Conservation (phyloP, 208 protist genomes). For the Balamuthia mandrillaris region DNA sequence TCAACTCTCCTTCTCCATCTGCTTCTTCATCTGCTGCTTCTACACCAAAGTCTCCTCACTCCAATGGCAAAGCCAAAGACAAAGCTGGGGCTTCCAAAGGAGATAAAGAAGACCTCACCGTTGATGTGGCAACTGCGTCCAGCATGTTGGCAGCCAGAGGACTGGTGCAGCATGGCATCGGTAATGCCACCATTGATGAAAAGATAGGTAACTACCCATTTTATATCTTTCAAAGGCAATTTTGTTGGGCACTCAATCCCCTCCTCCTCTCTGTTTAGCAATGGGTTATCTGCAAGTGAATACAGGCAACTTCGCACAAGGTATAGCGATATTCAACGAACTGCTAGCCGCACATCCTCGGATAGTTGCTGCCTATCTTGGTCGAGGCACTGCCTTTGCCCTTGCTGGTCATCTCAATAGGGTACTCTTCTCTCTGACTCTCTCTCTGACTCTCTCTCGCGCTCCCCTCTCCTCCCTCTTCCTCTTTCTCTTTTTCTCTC, state of each 20-base stretch:
- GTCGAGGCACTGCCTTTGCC: conserved; percentile 16
- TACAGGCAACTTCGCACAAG: conserved; percentile 14
- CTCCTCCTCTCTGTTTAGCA: neutral
- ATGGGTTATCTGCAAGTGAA: conserved; percentile 34
- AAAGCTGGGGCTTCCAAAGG: too few relatives aligned
- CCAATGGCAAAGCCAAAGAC: too few relatives aligned
- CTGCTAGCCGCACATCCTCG: neutral
- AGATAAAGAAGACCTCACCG: too few relatives aligned
- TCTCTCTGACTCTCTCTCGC: too few relatives aligned
- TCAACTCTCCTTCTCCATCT: too few relatives aligned
- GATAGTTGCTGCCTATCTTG: conserved; percentile 24
- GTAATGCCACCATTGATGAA: neutral
- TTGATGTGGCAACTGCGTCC: too few relatives aligned
- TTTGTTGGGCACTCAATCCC: neutral
- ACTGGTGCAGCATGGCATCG: conserved; percentile 23
- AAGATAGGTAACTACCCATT: conserved; percentile 11
- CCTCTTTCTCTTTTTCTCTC: too few relatives aligned
- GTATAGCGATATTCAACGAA: conserved; percentile 2
- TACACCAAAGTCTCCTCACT: too few relatives aligned
- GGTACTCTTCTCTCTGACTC: too few relatives aligned
- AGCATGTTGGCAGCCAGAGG: neutral
- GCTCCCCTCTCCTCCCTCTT: too few relatives aligned
- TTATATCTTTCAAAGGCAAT: too few relatives aligned
- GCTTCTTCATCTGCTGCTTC: too few relatives aligned
- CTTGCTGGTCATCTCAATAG: neutral